Evolutionary conservation across 2,329 filamentous ascomycete species (phyloP), one percentile per base, ranked within the genome.

Genomic region (Ceratocystiopsis sp.): DNA sequence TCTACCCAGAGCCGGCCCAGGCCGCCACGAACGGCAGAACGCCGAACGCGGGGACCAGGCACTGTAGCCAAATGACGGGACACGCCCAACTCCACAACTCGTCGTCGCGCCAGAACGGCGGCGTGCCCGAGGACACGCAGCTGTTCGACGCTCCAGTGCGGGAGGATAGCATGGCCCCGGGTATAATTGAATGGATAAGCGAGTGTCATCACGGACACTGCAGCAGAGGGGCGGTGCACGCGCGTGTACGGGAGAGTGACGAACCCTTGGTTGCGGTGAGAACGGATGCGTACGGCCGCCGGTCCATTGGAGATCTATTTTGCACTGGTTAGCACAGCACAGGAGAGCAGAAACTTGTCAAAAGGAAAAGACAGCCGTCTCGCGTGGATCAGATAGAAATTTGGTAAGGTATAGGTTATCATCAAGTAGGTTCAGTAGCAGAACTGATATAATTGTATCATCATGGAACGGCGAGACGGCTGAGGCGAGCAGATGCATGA

Each of bases 111-210:
- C 69, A 61, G 55, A 56, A 32, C n/a, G 14, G 4, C n/a, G 34
- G 14, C n/a, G 18, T 18, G n/a, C 16, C 60, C 50, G 53, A 53
- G 51, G 54, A 19, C 13, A 25, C 15, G 34, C 35, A 41, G 15
- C 38, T 17, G n/a, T 15, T 13, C 34, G 54, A 54, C 59, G 57
- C 75, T 84, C 65, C 59, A 73, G 78, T 82, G 75, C 60, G 78
- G 73, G 70, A 84, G 80, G 65, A 73, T 75, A 71, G 73, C 76
- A 80, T 67, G 78, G 78, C 66, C 59, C 64, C 63, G 61, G 70
- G 69, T 59, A 67, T 80, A 69, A 74, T 78, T 71, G 77, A 81
- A 81, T 81, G 77, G 77, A 81, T 80, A 78, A 75, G 75, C 77
- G 76, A 58, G 68, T 67, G 63, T 75, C 71, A 75, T 75, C 71